Conservation (phyloP, 306 rosid genomes). For the Fragaria iinumae region DNA sequence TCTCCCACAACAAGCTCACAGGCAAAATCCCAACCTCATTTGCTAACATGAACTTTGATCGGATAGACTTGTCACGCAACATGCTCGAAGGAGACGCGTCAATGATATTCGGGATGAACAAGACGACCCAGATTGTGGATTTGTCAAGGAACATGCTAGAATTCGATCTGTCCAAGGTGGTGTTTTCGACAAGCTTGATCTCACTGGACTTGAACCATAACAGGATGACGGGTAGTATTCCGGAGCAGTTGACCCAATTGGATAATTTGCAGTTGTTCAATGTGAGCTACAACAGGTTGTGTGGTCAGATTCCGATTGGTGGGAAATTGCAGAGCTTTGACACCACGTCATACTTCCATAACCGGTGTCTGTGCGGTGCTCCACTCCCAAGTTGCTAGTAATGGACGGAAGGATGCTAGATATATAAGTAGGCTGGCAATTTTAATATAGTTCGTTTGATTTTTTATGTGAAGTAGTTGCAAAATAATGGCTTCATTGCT, state of each 20-base stretch:
- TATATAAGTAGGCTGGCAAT: background rate
- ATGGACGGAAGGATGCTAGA: background rate
- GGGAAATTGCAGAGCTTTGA: conserved; percentile 51
- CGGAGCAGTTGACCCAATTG: conserved; percentile 37
- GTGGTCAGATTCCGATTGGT: conserved; percentile 55
- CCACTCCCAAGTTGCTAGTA: conserved; percentile 48
- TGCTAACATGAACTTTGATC: conserved; percentile 20
- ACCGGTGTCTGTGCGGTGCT: conserved; percentile 52
- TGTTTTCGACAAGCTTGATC: conserved; percentile 41
- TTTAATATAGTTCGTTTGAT: background rate
- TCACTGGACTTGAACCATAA: conserved; percentile 63
- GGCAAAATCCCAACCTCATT: conserved; percentile 55
- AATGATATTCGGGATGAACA: conserved; percentile 47
- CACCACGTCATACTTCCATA: conserved; percentile 33
- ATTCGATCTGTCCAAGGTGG: conserved; percentile 47
- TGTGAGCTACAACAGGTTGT: conserved; percentile 56
- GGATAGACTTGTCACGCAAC: conserved; percentile 57
- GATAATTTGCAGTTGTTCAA: conserved; percentile 35
- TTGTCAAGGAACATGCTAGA: conserved; percentile 56
- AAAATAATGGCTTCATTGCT: background rate
- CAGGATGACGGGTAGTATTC: conserved; percentile 50
- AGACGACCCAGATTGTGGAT: conserved; percentile 39
- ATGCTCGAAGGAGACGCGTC: conserved; percentile 69
- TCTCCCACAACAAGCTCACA: conserved; percentile 52
- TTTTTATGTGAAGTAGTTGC: background rate